Percentiles rank a stretch among this genome's conserved stretches.
phyloP scores from a whole-genome alignment of 805 yeast genomes.

The Yarrowia divulgata region DNA sequence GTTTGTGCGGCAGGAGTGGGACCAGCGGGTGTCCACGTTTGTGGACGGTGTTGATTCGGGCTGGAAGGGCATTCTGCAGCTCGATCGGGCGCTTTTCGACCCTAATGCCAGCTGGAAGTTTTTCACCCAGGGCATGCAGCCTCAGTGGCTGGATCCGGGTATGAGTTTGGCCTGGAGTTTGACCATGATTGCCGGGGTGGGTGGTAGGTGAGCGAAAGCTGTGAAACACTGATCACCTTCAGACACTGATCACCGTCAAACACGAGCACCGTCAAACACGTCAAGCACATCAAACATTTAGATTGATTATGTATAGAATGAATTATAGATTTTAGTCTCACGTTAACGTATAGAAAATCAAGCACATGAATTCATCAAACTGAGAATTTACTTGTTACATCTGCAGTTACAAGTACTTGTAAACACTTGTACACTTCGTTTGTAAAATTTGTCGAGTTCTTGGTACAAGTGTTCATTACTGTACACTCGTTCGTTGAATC shows the following conservation, averaged over 20 bases:
- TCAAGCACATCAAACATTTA: too few relatives aligned
- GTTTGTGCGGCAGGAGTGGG: constrained; percentile 68
- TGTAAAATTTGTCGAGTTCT: too few relatives aligned
- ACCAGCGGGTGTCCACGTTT: constrained; percentile 54
- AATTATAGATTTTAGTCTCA: not conserved
- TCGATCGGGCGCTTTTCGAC: constrained; percentile 76
- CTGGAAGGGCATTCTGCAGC: constrained; percentile 74
- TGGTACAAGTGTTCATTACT: too few relatives aligned
- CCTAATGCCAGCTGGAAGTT: constrained; percentile 68
- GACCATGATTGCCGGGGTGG: constrained; percentile 62
- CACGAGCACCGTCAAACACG: too few relatives aligned
- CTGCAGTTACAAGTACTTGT: too few relatives aligned
- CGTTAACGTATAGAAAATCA: too few relatives aligned
- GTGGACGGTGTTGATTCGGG: constrained; percentile 53
- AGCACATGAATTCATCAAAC: too few relatives aligned
- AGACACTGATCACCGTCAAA: too few relatives aligned
- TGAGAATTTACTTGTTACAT: too few relatives aligned
- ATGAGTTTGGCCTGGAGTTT: constrained; percentile 88
- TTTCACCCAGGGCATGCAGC: constrained; percentile 64
- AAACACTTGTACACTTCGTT: too few relatives aligned
- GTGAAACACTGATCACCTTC: not conserved
- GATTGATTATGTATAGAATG: constrained; percentile 7
- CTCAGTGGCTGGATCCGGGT: constrained; percentile 74
- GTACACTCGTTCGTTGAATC: too few relatives aligned
- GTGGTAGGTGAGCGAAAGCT: not conserved